Conservation (phyloP, 768 basidiomycete species). For the Nidularia pulvinata region DNA sequence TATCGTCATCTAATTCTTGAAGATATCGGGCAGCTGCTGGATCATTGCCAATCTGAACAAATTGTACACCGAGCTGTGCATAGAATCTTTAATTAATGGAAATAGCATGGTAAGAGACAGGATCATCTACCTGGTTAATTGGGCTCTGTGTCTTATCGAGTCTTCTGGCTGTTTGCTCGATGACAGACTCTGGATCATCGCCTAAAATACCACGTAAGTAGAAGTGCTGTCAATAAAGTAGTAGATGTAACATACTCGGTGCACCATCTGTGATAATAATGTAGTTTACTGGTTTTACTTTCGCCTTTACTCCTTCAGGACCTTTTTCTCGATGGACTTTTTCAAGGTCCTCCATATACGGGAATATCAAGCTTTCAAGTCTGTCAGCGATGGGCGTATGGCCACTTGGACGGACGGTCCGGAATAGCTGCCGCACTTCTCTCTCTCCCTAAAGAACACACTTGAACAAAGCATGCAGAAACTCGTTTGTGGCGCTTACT, state of each 20-base stretch:
- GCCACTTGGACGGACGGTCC: conserved; percentile 38
- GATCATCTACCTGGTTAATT: conserved; percentile 42
- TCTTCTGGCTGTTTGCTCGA: conserved; percentile 42
- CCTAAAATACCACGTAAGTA: conserved; percentile 24
- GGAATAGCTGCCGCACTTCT: conserved; percentile 40
- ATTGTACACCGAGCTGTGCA: conserved; percentile 62
- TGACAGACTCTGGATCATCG: conserved; percentile 49
- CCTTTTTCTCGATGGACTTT: conserved; percentile 16
- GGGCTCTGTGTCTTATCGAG: conserved; percentile 54
- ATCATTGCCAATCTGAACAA: conserved; percentile 67
- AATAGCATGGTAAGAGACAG: not conserved
- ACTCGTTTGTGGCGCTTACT: not conserved
- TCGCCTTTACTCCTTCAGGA: conserved; percentile 13
- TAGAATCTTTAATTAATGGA: not conserved
- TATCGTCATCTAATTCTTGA: conserved; percentile 55
- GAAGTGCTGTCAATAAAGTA: not conserved
- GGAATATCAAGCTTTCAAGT: conserved; percentile 26
- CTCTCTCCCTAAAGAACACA: not conserved
- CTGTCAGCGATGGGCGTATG: conserved; percentile 40
- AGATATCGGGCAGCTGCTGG: conserved; percentile 38
- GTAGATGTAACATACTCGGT: conserved; percentile 37
- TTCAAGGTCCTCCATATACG: conserved; percentile 22
- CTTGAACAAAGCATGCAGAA: not conserved
- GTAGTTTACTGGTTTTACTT: conserved; percentile 56
- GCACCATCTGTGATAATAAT: conserved; percentile 67